Base-by-base conservation (phyloP, 2,329 filamentous ascomycete species). In the Cladosporium austrohemisphaericum region DNA sequence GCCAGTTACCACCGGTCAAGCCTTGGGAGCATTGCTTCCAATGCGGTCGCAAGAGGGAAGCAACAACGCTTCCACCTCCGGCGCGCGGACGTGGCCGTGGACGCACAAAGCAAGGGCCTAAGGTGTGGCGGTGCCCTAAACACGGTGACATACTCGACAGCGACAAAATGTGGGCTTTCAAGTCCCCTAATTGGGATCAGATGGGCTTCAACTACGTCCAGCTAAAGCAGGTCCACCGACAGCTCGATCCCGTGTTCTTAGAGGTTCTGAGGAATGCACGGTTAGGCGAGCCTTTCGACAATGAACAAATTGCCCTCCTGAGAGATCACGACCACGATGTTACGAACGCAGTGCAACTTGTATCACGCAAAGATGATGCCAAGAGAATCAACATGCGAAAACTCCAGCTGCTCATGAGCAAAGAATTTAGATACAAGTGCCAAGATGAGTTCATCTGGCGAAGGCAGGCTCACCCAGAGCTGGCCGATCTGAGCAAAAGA, bases 151-250 rank as follows among this genome's bases (percentile, higher is more conserved):
- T 50, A 51, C 19, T 64, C 5, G 38, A 41, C 3, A 23, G 38
- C 6, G 38, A 61, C 11, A 74, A 84, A 8, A 81, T 80, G 56
- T 85, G 79, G 77, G 81, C 80, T 0, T 85, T 85, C 55, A 67
- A 70, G 14, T 81, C 77, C 54, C 50, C 63, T 2, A 74, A 73
- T 0, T 85, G 81, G 82, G 52, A 66, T 10, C 65, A 76, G 36
- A 78, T 78, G 53, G 56, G 74, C 1, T 83, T 85, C 56, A 61
- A 60, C 2, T 70, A 79, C 50, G 65, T 82, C 1, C 69, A 79
- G 7, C 68, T 85, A 0, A 73, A 65, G 1, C 67, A 73, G 4
- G 78, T 84, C 6, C 38, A 50, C 14, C 47, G 47, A 5, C 47
- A 50, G 8, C 14, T 26, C 6, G 47, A 50, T 8, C 14, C 26